phyloP scores from a whole-genome alignment of 805 yeast species.

The Priceomyces haplophilus region DNA sequence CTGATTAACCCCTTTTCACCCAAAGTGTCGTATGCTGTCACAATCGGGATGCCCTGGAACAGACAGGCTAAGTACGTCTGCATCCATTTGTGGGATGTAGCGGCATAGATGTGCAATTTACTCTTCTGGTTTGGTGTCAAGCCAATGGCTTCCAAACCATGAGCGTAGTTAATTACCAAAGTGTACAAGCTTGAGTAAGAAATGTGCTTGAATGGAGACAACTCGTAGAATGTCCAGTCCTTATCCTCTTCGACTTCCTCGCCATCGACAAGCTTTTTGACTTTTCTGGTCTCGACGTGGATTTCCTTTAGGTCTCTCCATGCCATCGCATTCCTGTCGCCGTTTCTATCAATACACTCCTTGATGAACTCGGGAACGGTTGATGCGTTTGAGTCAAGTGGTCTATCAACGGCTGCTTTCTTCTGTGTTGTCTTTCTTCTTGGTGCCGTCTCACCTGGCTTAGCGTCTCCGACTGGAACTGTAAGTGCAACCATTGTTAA shows the following conservation, averaged over 20 bases:
- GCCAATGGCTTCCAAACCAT: conserved; percentile 76
- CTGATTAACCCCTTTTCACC: conserved; percentile 87
- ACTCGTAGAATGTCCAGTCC: conserved; percentile 84
- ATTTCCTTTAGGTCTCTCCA: conserved; percentile 74
- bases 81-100: conserved; percentile 90
- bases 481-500: conserved; percentile 21
- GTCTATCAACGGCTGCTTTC: conserved; percentile 54
- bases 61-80: conserved; percentile 76
- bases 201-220: conserved; percentile 66
- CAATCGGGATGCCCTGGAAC: conserved; percentile 79
- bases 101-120: conserved; percentile 78
- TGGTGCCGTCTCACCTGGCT: conserved; percentile 79
- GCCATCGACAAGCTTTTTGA: conserved; percentile 78
- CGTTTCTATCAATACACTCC: conserved; percentile 59
- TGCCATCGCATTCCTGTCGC: conserved; percentile 59
- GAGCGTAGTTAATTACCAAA: conserved; percentile 55
- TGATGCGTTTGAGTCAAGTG: conserved; percentile 58
- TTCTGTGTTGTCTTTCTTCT: conserved; percentile 59
- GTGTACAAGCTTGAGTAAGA: conserved; percentile 56
- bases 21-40: conserved; percentile 93
- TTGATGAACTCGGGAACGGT: conserved; percentile 68
- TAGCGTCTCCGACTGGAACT: conserved; percentile 69
- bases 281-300: conserved; percentile 70
- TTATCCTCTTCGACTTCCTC: conserved; percentile 68
- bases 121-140: conserved; percentile 57